Conservation (phyloP, 768 basidiomycete species). For the Gelatoporia subvermispora region DNA sequence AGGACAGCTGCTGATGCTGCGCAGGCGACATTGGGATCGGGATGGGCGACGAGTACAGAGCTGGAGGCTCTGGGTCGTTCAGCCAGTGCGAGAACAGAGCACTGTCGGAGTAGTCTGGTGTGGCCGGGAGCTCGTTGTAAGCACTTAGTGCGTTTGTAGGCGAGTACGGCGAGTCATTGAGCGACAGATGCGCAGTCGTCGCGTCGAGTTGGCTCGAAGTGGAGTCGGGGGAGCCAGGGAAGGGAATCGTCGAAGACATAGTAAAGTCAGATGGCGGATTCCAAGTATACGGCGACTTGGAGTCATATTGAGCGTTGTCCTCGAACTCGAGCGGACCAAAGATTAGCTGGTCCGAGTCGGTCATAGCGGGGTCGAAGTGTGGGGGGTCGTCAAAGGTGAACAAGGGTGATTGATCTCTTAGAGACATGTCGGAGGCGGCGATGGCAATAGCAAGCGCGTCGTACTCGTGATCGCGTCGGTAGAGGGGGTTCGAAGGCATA, state of each 20-base stretch:
- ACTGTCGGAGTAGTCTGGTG: constrained; percentile 36
- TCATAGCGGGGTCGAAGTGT: constrained; percentile 27
- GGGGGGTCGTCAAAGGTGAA: constrained; percentile 21
- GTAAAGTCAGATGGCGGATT: constrained; percentile 40
- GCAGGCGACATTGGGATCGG: constrained; percentile 57
- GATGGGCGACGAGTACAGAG: constrained; percentile 40
- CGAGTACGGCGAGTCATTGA: constrained; percentile 32
- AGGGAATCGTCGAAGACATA: constrained; percentile 36
- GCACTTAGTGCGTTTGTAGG: constrained; percentile 23
- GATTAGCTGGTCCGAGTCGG: constrained; percentile 50
- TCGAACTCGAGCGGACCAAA: constrained; percentile 65
- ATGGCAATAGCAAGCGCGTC: constrained; percentile 20
- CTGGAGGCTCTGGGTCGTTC: constrained; percentile 47
- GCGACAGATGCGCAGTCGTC: constrained; percentile 22
- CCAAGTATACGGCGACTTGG: constrained; percentile 24
- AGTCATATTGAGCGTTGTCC: constrained; percentile 29
- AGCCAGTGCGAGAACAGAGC: constrained; percentile 55
- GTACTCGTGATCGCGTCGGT: constrained; percentile 34
- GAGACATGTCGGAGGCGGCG: constrained; percentile 23
- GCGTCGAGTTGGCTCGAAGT: constrained; percentile 32
- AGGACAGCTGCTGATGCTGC: constrained; percentile 8
- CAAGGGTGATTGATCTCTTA: constrained; percentile 24
- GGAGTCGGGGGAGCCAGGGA: constrained; percentile 36
- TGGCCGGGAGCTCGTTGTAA: constrained; percentile 29
- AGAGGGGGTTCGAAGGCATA: constrained; percentile 40